Base-by-base conservation (phyloP, 345 rosid species). In the Geranium brycei region DNA sequence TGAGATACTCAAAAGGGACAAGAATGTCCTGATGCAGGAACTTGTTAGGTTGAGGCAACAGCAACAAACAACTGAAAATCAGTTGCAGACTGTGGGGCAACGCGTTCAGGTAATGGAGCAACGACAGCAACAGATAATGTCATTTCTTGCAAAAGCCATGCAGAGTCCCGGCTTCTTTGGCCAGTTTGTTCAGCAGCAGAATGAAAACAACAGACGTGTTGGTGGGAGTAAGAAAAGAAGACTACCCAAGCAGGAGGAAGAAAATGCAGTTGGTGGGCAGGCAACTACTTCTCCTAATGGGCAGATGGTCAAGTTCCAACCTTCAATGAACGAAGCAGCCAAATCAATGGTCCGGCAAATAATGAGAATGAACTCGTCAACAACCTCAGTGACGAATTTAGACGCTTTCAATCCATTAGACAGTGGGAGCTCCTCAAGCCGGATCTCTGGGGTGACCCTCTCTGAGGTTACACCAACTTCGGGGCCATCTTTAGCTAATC, bases 41-140 rank as follows among this genome's bases (percentile, higher is more conserved):
- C 90, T 88, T 55, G 88, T 88, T 61, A 76, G 92, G 83, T 73
- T 88, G 72, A 86, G 96, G 68, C 92, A 88, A 66, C 92, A 84
- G 65, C 96, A 86, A 67, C 92, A 88, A 77, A 41, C 85, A 57
- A 88, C 92, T 0, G 96, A 88, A 57, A 61, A 70, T 64, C 88
- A 88, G 71, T 69, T 88, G 75, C 88, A 88, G 65, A 71, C 80
- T 18, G 86, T 83, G 72, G 87, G 85, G 59, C 87, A 88, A 72
- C 85, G 88, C 68, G 92, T 86, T 53, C 90, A 88, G 64, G 87
- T 82, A 57, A 88, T 88, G 96, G 96, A 88, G 78, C 96, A 88
- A 70, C 80, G 96, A 55, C 96, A 88, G 77, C 96, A 86, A 71
- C 88, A 88, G 66, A 88, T 82, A 85, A 86, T 88, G 92, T 86